Percentiles rank a stretch among this genome's conserved stretches.
These are phyloP conservation scores for Yamadazyma tumulicola DNA, from an alignment of 805 yeast genomes.

Conservation along the genomic window DNA sequence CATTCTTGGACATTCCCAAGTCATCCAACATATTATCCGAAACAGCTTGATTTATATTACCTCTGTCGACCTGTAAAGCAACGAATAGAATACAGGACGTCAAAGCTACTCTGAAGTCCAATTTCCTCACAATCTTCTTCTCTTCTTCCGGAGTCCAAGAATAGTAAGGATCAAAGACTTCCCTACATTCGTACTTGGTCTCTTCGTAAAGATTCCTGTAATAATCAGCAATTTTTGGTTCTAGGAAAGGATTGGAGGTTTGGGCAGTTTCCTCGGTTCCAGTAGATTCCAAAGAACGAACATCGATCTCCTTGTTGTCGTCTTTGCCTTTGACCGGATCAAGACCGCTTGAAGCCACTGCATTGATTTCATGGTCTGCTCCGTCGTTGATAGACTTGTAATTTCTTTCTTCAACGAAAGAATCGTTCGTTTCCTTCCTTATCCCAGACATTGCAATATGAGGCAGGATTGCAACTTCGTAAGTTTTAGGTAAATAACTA, in stretches of 20 bases:
- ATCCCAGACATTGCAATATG: too few species aligned
- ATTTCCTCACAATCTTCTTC: conserved; percentile 15
- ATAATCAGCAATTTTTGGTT: conserved; percentile 28
- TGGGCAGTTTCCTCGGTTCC: conserved; percentile 1
- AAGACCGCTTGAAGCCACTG: too few species aligned
- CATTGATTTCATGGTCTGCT: too few species aligned
- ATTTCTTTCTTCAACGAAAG: too few species aligned
- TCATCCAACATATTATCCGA: conserved; percentile 26
- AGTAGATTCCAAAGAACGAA: background rate
- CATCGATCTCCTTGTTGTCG: background rate
- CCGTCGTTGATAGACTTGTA: too few species aligned
- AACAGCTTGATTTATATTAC: conserved; percentile 20
- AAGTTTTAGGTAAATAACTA: too few species aligned
- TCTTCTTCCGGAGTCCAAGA: conserved; percentile 35
- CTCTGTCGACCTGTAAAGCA: conserved; percentile 22
- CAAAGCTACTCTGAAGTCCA: conserved; percentile 20
- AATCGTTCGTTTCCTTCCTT: too few species aligned
- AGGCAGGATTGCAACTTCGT: too few species aligned
- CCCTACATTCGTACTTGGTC: conserved; percentile 30
- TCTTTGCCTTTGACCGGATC: too few species aligned
- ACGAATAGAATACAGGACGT: conserved; percentile 20
- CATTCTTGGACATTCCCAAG: conserved; percentile 31
- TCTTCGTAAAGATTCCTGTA: conserved; percentile 28
- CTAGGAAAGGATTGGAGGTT: conserved; percentile 18
- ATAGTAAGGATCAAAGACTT: conserved; percentile 31